Percentiles rank a stretch among this genome's conserved stretches.
Conservation (phyloP, 805 yeast species). For the Candida oleophila region DNA sequence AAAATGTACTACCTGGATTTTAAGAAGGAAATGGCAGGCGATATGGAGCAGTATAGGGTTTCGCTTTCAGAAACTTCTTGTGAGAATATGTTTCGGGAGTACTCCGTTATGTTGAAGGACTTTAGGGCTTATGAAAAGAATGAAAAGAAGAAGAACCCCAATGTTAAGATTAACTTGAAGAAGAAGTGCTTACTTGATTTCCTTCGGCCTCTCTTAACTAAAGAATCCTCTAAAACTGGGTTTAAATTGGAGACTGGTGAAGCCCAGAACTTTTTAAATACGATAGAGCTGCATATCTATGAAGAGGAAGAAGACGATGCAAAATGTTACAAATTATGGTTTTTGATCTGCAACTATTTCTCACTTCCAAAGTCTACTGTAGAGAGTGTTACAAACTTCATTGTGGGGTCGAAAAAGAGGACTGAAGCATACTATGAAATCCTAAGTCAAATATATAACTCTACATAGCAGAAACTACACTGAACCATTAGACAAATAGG, state of each 20-base stretch:
- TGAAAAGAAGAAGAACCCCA: conserved; percentile 16
- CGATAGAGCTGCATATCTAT: not conserved
- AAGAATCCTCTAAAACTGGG: not conserved
- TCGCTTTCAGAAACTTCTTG: conserved; percentile 11
- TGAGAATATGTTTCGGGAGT: conserved; percentile 25
- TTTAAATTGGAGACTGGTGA: too few relatives aligned
- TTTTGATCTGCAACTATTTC: conserved; percentile 18
- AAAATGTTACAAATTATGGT: not conserved
- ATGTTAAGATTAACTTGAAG: conserved; percentile 27
- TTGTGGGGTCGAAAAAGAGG: conserved; percentile 42
- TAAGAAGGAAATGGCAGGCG: conserved; percentile 13
- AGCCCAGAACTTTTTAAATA: not conserved
- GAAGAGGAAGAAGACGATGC: conserved; percentile 1
- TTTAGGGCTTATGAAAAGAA: conserved; percentile 27
- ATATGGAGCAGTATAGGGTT: conserved; percentile 10
- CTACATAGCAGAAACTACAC: not conserved
- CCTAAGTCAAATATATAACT: not conserved
- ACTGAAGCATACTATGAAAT: conserved; percentile 21
- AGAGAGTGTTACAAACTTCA: conserved; percentile 30
- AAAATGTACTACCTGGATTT: conserved; percentile 28
- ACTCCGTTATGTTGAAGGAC: conserved; percentile 26
- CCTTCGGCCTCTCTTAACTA: conserved; percentile 7
- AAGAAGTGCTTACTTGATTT: conserved; percentile 23
- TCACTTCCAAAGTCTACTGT: conserved; percentile 20
- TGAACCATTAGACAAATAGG: too few relatives aligned